Evolutionary conservation across 2,329 filamentous ascomycete species (phyloP), one percentile per base, ranked within the genome.

Genomic region (Didymella segeticola): DNA sequence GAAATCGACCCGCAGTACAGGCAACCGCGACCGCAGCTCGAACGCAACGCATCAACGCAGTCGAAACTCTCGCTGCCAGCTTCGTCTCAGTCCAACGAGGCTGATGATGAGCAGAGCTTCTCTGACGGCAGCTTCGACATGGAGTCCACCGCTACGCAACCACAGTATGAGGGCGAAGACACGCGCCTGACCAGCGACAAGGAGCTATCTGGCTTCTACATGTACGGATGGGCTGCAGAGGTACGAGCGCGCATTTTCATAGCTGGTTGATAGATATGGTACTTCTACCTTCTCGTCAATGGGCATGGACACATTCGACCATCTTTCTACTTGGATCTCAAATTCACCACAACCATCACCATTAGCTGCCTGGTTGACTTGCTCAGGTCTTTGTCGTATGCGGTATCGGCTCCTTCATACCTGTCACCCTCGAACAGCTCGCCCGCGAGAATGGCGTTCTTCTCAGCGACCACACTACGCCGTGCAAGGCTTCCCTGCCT

Each of bases 211-310:
- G 95, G 93, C 65, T 99, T 96, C 90, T 99, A 98, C 77, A 89
- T 89, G 73, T 98, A 98, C 79, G 90, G 90, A 34, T 98, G 96
- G 82, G 95, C 95, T 20, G 92, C 93, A 17, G 95, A 99, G 78
- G 74, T 76, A 68, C 45, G 51, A 30, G 10, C 5, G n/a, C 9
- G 19, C 19, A 9, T 4, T 6, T 14, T 33, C n/a, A 5, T 11
- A n/a, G 15, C 22, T 27, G 5, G 9, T 15, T 7, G 11, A 22
- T 22, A n/a, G n/a, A n/a, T n/a, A n/a, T n/a, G n/a, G n/a, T 12
- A 6, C 6, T 29, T 25, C 7, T 31, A 38, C n/a, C 11, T 23
- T 20, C 23, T 34, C 2, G 23, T 15, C 14, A 4, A 38, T 2
- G 12, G 11, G 37, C 37, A 11, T 39, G 34, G 15, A 5, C 10